Percentiles rank a stretch among this genome's conserved stretches.
phyloP scores from a whole-genome alignment of 164 flowering plant genomes.

The Protea cynaroides region DNA sequence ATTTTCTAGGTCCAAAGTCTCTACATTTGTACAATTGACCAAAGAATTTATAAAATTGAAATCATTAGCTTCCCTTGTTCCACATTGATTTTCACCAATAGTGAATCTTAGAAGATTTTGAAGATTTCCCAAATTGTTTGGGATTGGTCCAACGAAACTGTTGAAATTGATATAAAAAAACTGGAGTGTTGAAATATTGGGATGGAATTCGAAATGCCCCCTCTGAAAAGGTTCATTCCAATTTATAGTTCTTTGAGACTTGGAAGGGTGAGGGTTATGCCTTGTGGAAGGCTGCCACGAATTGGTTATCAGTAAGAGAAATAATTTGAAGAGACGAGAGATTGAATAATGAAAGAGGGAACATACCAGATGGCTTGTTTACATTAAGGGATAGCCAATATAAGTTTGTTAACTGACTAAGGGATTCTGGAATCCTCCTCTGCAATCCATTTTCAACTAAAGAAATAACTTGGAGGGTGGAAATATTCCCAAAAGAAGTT shows the following conservation, averaged over 20 bases:
- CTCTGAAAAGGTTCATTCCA: neutral
- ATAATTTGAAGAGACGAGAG: too few species aligned
- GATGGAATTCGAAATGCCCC: too few species aligned
- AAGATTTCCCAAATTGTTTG: neutral
- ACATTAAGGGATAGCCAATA: neutral
- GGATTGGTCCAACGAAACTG: neutral
- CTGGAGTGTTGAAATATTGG: neutral
- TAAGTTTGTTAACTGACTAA: neutral
- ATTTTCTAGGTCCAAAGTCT: neutral
- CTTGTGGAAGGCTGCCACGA: too few species aligned
- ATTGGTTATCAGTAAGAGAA: too few species aligned
- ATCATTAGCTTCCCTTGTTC: neutral
- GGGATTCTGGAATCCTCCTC: too few species aligned
- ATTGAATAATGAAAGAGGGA: too few species aligned
- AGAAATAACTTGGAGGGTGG: too few species aligned
- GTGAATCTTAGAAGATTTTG: neutral
- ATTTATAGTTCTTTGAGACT: neutral
- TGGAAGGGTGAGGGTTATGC: neutral
- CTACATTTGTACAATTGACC: neutral
- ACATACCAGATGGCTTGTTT: too few species aligned
- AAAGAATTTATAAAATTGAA: neutral
- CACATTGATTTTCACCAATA: neutral
- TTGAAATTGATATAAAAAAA: neutral
- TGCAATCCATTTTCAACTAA: too few species aligned
- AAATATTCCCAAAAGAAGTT: too few species aligned